phyloP scores from a whole-genome alignment of 306 rosid genomes.

The Argentina anserina region DNA sequence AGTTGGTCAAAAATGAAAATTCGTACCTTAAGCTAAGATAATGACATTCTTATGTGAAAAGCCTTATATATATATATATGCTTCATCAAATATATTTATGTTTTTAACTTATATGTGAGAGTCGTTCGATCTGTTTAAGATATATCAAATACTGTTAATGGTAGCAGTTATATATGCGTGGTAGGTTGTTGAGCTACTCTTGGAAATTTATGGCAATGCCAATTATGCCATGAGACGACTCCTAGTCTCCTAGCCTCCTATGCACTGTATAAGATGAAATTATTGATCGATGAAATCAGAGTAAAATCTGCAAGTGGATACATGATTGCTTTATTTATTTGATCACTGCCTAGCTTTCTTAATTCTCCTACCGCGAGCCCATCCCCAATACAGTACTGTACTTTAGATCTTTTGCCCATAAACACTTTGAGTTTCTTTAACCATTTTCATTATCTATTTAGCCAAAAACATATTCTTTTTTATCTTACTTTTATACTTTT shows the following conservation, averaged over 20 bases:
- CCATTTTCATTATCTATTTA: background rate
- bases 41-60: too few relatives aligned
- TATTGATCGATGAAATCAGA: background rate
- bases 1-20: too few relatives aligned
- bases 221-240: background rate
- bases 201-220: background rate
- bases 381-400: background rate
- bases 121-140: background rate
- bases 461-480: background rate
- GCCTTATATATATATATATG: too few relatives aligned
- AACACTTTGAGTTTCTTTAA: background rate
- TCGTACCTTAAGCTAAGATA: too few relatives aligned
- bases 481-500: background rate
- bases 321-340: background rate
- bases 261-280: background rate
- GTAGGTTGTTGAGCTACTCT: conserved; percentile 13
- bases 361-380: background rate
- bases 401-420: background rate
- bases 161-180: background rate
- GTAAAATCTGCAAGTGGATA: background rate
- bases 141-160: background rate
- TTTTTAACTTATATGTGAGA: background rate
- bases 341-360: background rate
- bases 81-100: background rate
- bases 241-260: background rate